Conservation (phyloP, 805 yeast species). For the Cyberlindnera americana region DNA sequence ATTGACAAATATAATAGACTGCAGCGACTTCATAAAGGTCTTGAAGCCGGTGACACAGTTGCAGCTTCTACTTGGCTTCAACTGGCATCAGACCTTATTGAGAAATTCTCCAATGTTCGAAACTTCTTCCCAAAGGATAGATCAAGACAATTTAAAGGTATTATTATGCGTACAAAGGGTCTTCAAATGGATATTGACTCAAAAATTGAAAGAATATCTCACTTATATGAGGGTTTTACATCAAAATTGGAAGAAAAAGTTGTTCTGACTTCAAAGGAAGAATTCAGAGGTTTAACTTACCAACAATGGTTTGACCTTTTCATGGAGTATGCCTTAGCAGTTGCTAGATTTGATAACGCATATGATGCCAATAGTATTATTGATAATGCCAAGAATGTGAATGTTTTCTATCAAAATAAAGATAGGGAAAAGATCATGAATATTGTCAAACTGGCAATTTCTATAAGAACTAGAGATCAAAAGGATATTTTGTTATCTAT, state of each 20-base stretch:
- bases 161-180: conserved; percentile 57
- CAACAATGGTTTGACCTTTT: conserved; percentile 84
- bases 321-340: conserved; percentile 69
- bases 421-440: conserved; percentile 55
- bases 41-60: conserved; percentile 49
- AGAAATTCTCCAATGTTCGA: conserved; percentile 72
- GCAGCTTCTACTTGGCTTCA: conserved; percentile 80
- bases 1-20: conserved; percentile 53
- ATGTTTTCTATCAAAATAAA: conserved; percentile 70
- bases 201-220: conserved; percentile 62
- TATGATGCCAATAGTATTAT: conserved; percentile 67
- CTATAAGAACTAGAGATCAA: conserved; percentile 46
- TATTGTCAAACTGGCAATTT: conserved; percentile 65
- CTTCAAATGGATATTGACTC: conserved; percentile 67
- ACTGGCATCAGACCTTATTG: conserved; percentile 76
- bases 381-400: conserved; percentile 72
- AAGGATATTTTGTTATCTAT: conserved; percentile 52
- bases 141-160: conserved; percentile 65
- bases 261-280: conserved; percentile 46
- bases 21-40: conserved; percentile 45
- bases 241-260: conserved; percentile 40
- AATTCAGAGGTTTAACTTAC: conserved; percentile 71
- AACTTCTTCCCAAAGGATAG: conserved; percentile 78
- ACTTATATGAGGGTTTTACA: conserved; percentile 55
- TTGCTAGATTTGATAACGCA: conserved; percentile 54